These are phyloP conservation scores for Lupinus albus DNA, from an alignment of 306 rosid genomes.

Conservation along the genomic window DNA sequence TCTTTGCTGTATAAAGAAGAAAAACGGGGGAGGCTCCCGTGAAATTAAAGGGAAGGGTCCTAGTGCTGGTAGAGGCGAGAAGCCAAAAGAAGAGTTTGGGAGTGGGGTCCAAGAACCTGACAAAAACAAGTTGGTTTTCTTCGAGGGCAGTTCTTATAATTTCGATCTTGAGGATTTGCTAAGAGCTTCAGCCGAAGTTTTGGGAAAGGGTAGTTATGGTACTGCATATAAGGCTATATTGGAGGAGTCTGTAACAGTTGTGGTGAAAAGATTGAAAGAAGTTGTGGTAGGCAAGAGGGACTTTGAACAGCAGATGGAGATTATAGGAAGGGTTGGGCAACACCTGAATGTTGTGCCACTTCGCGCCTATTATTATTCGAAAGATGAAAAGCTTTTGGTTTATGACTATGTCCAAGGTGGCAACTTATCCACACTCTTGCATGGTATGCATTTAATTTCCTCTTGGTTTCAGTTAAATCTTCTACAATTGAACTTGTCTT, in stretches of 20 bases:
- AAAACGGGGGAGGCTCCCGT: conserved; percentile 41
- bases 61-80: conserved; percentile 71
- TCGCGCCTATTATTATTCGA: conserved; percentile 85
- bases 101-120: conserved; percentile 91
- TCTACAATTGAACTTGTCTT: background rate
- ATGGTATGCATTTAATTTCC: conserved; percentile 54
- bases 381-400: conserved; percentile 85
- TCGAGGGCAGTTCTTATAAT: conserved; percentile 83
- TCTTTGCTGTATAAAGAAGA: conserved; percentile 65
- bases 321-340: conserved; percentile 74
- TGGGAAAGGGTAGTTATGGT: conserved; percentile 89
- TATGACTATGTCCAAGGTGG: conserved; percentile 68
- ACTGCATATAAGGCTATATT: conserved; percentile 84
- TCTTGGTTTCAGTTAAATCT: conserved; percentile 20
- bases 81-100: conserved; percentile 84
- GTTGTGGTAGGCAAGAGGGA: conserved; percentile 80
- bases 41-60: conserved; percentile 64
- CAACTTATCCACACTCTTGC: conserved; percentile 68
- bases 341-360: conserved; percentile 72
- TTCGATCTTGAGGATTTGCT: conserved; percentile 87
- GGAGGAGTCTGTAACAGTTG: conserved; percentile 81
- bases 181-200: conserved; percentile 86
- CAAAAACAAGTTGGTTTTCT: conserved; percentile 84
- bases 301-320: conserved; percentile 83
- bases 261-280: conserved; percentile 87